Base-by-base conservation (phyloP, 257 asterid genomes). In the Nicotiana attenuata region DNA sequence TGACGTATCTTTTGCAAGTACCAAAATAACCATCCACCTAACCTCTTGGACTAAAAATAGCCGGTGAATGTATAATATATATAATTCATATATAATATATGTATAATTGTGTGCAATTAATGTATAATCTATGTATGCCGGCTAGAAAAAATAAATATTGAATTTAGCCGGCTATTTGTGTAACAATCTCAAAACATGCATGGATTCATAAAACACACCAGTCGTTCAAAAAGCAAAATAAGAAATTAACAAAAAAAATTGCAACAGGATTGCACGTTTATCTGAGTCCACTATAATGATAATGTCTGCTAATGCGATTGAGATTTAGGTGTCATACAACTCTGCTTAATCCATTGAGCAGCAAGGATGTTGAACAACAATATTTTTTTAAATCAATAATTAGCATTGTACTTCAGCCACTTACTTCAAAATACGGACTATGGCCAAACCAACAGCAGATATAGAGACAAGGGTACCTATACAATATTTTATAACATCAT, bases 401-500 rank as follows among this genome's bases (percentile, higher is more conserved):
- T 24, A 33, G 75, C 56, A 71, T 50, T 31, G 80, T 17, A 64
- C 5, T 50, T 31, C 77, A 38, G 68, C 77, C 35, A 47, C 83
- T 89, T 85, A 94, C 93, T 93, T 87, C 81, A 92, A 82, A 61
- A 92, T 85, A 52, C 99, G 98, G 68, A 95, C 56, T 24, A 89
- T 92, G 64, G 97, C 99, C 67, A 95, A 90, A 75, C 95, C 97
- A 35, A 95, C 94, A 29, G 97, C 97, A 35, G 97, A 90, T 73
- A 92, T 91, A 3, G 99, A 95, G 53, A 92, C 98, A 33, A 95
- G 91, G 28, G 97, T 91, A 87, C 98, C 99, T 38, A 95, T 87
- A 89, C 99, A 95, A 80, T 95, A 93, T 87, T 95, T 95, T 84
- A 95, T 91, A 78, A 95, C 98, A 16, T 95, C 99, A 68, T 92